Conservation (phyloP, 306 rosid genomes). For the Cicer chorassanicum region DNA sequence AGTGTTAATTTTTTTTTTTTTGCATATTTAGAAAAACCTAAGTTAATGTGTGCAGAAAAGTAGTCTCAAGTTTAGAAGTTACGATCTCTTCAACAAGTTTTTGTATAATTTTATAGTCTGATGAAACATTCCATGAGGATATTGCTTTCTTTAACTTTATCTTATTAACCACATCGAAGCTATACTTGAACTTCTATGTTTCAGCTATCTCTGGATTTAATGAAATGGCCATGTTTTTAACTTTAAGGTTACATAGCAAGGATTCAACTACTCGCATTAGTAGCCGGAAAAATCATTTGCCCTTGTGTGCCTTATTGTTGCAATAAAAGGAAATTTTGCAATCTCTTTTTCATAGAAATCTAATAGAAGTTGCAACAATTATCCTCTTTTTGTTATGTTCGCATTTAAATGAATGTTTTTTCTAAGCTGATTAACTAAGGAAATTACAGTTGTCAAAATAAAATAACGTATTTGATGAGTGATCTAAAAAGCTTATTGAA, state of each 20-base stretch:
- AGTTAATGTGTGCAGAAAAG: no score
- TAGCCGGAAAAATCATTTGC: constrained; percentile 38
- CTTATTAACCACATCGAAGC: background rate
- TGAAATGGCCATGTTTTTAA: constrained; percentile 47
- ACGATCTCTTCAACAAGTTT: no score
- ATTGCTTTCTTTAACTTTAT: constrained; percentile 18
- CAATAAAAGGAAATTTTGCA: constrained; percentile 57
- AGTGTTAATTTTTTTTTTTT: no score
- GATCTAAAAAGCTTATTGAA: no score
- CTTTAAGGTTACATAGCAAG: constrained; percentile 35
- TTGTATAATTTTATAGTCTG: background rate
- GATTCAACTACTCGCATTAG: constrained; percentile 46
- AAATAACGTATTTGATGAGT: no score
- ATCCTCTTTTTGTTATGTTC: no score
- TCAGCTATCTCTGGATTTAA: background rate
- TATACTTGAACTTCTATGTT: constrained; percentile 48
- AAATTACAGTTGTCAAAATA: no score
- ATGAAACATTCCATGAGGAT: constrained; percentile 40
- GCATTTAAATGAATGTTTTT: no score
- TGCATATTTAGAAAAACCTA: no score
- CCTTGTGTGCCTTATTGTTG: constrained; percentile 36
- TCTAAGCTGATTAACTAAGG: no score
- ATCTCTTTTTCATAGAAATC: constrained; percentile 44
- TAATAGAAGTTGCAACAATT: background rate
- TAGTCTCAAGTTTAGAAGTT: no score